A percentile compares a stretch with the other conserved stretches of the same genome.
Conservation (phyloP, 345 rosid genomes). For the Draba incana region DNA sequence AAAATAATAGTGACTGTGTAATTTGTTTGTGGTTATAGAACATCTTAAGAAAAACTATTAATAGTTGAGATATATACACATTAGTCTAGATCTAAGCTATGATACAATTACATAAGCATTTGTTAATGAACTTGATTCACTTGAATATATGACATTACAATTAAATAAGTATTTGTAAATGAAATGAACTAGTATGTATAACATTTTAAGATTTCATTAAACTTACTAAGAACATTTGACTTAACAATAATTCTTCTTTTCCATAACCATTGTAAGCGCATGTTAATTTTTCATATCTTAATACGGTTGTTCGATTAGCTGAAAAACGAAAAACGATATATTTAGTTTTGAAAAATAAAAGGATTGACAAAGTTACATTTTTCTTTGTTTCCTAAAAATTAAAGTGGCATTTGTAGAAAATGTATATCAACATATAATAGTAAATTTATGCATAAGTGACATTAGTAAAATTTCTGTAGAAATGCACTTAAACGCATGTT, state of each 20-base stretch:
- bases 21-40: too few relatives aligned
- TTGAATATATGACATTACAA: background rate
- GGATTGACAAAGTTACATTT: background rate
- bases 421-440: background rate
- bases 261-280: too few relatives aligned
- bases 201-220: background rate
- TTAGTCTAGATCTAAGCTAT: background rate
- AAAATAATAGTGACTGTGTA: too few relatives aligned
- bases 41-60: too few relatives aligned
- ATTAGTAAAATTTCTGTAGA: background rate
- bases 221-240: background rate
- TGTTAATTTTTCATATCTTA: too few relatives aligned
- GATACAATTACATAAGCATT: background rate
- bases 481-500: too few relatives aligned
- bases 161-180: background rate
- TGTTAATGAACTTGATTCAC: background rate
- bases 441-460: background rate
- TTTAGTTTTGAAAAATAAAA: background rate
- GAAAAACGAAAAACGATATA: too few relatives aligned
- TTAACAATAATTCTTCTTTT: background rate
- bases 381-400: background rate
- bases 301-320: too few relatives aligned
- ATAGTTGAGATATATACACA: background rate
- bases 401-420: background rate
- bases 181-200: background rate